Evolutionary conservation across 768 basidiomycete species (phyloP), one percentile per base, ranked within the genome.

Genomic region (Hydnomerulius pinastri): DNA sequence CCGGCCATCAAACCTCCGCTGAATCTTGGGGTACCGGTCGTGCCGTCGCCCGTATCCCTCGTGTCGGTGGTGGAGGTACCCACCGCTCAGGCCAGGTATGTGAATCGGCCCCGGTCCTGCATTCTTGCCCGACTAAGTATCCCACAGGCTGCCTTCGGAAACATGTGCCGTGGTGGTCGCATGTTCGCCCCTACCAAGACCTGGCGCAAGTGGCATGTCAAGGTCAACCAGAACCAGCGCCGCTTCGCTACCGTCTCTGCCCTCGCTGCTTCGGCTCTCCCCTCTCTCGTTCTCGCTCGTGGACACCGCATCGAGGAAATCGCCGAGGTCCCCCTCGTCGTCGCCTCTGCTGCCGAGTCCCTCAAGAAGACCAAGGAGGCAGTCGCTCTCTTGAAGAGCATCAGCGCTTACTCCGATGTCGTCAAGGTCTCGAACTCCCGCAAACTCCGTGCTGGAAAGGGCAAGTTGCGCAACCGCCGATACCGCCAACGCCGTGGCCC

Each of bases 1-100:
- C 97, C 52, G 97, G 97, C 63, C 93, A 98, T 80, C 96, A 99
- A 76, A 98, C 97, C 61, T 90, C 87, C 55, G 96, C 97, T 56
- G 96, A 98, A 75, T 98, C 96, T 29, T 99, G 97, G 97, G 97
- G 97, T 76, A 99, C 97, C 60, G 97, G 97, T 86, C 94, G 97
- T 76, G 97, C 97, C 60, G 97, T 99, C 58, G 96, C 96, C 23
- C 97, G 97, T 94, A 98, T 99, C 70, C 97, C 97, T 73, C 96
- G 97, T 90, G 96, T 99, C 57, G 92, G 92, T 68, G 97, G 97
- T 69, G 90, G 91, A 69, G 97, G 97, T 73, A 98, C 97, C 62
- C 92, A 96, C 79, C 90, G 97, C 61, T 95, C 97, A 50, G 97
- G 97, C 54, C 96, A 95, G 83, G 89, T 89, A 57, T 45, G 2